Conservation (phyloP, 306 rosid species). For the Prunus armeniaca region DNA sequence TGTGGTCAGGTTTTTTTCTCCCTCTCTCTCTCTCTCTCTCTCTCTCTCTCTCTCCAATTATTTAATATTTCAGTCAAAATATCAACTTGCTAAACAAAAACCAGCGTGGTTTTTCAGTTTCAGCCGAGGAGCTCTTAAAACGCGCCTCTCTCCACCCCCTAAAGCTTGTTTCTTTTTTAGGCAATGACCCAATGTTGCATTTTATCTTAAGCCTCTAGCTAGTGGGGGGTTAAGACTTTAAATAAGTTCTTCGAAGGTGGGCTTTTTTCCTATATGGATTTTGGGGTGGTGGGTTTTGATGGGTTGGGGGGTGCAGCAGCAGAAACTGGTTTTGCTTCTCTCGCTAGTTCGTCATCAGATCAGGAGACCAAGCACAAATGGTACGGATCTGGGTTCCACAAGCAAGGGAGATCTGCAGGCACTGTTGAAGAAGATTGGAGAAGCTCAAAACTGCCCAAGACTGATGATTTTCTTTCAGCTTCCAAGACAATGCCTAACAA, state of each 20-base stretch:
- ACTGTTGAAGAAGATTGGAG: constrained; percentile 47
- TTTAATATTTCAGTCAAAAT: constrained; percentile 46
- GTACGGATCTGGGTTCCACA: constrained; percentile 71
- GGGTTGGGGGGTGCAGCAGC: constrained; percentile 56
- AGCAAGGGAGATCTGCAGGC: constrained; percentile 66
- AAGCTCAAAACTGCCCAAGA: constrained; percentile 47
- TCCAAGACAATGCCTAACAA: constrained; percentile 54
- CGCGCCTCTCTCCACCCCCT: constrained; percentile 36
- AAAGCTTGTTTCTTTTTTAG: constrained; percentile 23
- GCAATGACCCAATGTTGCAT: constrained; percentile 32
- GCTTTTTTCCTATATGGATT: constrained; percentile 54
- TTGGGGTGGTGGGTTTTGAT: constrained; percentile 68
- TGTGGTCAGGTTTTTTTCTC: constrained; percentile 13
- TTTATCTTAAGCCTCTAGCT: constrained; percentile 5
- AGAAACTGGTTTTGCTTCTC: constrained; percentile 39
- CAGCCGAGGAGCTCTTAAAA: constrained; percentile 36
- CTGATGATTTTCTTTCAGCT: constrained; percentile 34
- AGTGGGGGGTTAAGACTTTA: neutral
- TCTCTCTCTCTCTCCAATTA: constrained; percentile 61
- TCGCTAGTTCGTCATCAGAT: constrained; percentile 51
- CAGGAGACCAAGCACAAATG: constrained; percentile 58
- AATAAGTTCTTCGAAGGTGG: neutral
- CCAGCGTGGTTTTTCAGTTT: constrained; percentile 56
- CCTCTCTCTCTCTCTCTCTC: constrained; percentile 37
- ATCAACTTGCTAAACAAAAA: constrained; percentile 43